phyloP scores from a whole-genome alignment of 495 filamentous ascomycete species.

The Terfezia claveryi region DNA sequence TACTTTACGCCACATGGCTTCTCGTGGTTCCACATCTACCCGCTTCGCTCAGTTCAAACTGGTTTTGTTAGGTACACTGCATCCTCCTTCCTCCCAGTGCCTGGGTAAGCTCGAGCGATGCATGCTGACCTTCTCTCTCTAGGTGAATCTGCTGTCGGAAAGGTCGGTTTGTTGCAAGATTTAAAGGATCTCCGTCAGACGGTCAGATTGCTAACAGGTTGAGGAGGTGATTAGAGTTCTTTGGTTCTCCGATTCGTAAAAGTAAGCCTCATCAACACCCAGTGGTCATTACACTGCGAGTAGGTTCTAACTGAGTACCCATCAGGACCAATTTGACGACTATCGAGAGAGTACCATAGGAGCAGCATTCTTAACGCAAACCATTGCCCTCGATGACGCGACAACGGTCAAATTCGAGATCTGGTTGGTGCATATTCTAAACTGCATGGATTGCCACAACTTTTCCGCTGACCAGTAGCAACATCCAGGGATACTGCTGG shows the following conservation, averaged over 20 bases:
- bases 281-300: not conserved
- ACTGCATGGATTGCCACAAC: not conserved
- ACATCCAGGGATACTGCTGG: constrained; percentile 56
- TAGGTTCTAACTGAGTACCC: not conserved
- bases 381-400: constrained; percentile 86
- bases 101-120: no score
- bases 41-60: constrained; percentile 99
- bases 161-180: constrained; percentile 30
- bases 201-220: not conserved
- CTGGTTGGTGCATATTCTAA: constrained; percentile 31
- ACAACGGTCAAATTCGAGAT: constrained; percentile 99
- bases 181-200: not conserved
- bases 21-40: constrained; percentile 20
- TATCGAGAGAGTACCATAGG: constrained; percentile 98
- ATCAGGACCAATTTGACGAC: constrained; percentile 96
- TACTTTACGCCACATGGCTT: constrained; percentile 7
- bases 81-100: not conserved
- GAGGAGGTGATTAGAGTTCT: constrained; percentile 43
- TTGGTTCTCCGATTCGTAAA: constrained; percentile 96
- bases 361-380: constrained; percentile 95
- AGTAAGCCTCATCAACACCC: constrained; percentile 27
- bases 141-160: constrained; percentile 98
- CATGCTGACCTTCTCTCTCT: constrained; percentile 1
- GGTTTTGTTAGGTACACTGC: constrained; percentile 61
- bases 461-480: not conserved